These are phyloP conservation scores for Alloascoidea hylecoeti DNA, from an alignment of 805 yeast species.

Conservation along the genomic window DNA sequence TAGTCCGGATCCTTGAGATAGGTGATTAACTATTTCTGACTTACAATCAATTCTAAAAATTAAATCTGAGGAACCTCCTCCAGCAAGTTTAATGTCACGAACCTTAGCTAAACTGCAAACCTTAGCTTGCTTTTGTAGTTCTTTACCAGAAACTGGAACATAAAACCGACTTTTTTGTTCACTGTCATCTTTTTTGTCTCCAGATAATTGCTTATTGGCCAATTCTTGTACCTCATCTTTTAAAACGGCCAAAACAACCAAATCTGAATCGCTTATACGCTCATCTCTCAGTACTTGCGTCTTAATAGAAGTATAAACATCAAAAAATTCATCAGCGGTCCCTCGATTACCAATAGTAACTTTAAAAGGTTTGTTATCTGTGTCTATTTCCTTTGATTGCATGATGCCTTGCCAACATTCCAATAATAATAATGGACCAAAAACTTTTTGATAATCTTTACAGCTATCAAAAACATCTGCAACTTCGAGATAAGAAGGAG, in stretches of 20 bases:
- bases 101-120: slow-evolving; percentile 73
- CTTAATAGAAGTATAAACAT: slow-evolving; percentile 63
- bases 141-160: slow-evolving; percentile 15
- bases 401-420: slow-evolving; percentile 93
- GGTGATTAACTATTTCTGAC: slow-evolving; percentile 30
- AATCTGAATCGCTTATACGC: slow-evolving; percentile 60
- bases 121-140: slow-evolving; percentile 16
- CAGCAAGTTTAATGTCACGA: slow-evolving; percentile 51
- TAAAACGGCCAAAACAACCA: slow-evolving; percentile 46
- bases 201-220: slow-evolving; percentile 11
- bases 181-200: slow-evolving; percentile 9
- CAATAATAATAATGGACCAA: slow-evolving; percentile 69
- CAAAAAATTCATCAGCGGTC: slow-evolving; percentile 76
- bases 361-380: slow-evolving; percentile 42
- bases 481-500: slow-evolving; percentile 26
- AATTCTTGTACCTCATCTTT: slow-evolving; percentile 10
- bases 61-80: slow-evolving; percentile 57
- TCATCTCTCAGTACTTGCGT: slow-evolving; percentile 34
- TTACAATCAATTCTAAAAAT: slow-evolving; percentile 50
- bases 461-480: slow-evolving; percentile 41
- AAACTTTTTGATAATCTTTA: slow-evolving; percentile 50
- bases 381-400: slow-evolving; percentile 49
- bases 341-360: slow-evolving; percentile 67
- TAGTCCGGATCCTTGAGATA: slow-evolving; percentile 51
- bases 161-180: slow-evolving; percentile 6